Conservation (phyloP, 148 eudicot genomes). For the Selenicereus undatus region DNA sequence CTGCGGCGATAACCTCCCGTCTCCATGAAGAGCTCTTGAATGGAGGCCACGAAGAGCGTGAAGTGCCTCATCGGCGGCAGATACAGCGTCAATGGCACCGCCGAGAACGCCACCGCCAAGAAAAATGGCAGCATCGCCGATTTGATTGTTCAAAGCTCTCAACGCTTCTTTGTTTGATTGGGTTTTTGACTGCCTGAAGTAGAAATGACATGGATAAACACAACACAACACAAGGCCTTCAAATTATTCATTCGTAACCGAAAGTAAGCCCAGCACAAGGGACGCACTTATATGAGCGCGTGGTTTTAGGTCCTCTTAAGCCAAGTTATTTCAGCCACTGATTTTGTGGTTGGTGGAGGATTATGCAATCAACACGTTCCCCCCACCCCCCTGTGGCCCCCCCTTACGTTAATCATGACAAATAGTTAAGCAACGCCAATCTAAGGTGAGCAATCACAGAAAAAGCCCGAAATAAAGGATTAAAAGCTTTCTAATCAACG, state of each 20-base stretch:
- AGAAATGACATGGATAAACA: neutral
- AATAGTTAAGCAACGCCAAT: too few species aligned
- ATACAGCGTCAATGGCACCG: constrained; percentile 39
- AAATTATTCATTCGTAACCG: neutral
- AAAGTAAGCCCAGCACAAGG: neutral
- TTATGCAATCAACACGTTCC: neutral
- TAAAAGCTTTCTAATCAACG: too few species aligned
- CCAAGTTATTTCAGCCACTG: neutral
- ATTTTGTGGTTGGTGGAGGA: neutral
- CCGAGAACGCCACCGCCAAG: constrained; percentile 44
- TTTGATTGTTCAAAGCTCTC: too few species aligned
- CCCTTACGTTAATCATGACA: neutral
- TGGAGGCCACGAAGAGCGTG: constrained; percentile 29
- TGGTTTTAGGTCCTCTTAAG: neutral
- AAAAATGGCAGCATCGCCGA: constrained; percentile 28
- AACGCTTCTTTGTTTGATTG: too few species aligned
- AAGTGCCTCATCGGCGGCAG: constrained; percentile 39
- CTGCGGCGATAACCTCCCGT: constrained; percentile 22
- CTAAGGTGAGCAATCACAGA: too few species aligned
- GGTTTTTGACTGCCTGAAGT: too few species aligned
- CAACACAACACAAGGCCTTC: neutral
- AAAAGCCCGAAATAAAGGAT: too few species aligned
- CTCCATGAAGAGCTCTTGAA: constrained; percentile 25
- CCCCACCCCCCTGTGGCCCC: neutral
- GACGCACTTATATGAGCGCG: neutral